These are phyloP conservation scores for Acanthamoeba healyi DNA, from an alignment of 208 protist genomes.

Conservation along the genomic window DNA sequence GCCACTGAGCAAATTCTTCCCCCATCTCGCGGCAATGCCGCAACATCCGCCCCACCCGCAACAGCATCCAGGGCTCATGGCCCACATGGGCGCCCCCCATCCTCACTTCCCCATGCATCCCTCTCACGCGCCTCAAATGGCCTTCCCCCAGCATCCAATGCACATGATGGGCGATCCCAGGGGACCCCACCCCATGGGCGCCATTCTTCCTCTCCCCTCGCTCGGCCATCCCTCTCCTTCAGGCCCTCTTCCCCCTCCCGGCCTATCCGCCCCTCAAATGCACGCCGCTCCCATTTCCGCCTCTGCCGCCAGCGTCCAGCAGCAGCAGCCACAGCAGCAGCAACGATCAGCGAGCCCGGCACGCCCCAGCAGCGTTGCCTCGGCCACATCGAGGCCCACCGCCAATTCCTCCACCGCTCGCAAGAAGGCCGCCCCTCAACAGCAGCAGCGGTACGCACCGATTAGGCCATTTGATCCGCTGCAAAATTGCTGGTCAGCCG, in stretches of 20 bases:
- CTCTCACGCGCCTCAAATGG: neutral
- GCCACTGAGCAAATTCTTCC: conserved; percentile 70
- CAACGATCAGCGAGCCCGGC: neutral
- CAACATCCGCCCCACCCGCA: conserved; percentile 4
- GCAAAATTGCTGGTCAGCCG: too few relatives aligned
- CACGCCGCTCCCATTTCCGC: neutral
- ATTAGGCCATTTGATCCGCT: too few relatives aligned
- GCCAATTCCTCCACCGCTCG: neutral
- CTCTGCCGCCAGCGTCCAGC: neutral
- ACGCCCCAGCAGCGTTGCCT: neutral
- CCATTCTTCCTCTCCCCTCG: neutral
- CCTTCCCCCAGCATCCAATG: neutral
- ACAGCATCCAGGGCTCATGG: neutral
- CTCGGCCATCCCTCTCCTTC: neutral
- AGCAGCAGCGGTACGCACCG: neutral
- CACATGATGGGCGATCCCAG: conserved; percentile 9
- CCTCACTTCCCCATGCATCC: conserved; percentile 34
- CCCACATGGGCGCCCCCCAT: neutral
- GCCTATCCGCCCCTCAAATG: conserved; percentile 3
- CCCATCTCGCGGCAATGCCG: conserved; percentile 44
- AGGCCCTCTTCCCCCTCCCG: neutral
- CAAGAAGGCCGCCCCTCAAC: neutral
- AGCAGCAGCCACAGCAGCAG: conserved; percentile 28
- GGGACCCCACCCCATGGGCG: neutral
- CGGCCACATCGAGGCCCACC: neutral